A percentile compares a stretch with the other conserved stretches of the same genome.
Evolutionary conservation across 257 asterid genomes (phyloP).

Genomic region (Primulina eburnea): DNA sequence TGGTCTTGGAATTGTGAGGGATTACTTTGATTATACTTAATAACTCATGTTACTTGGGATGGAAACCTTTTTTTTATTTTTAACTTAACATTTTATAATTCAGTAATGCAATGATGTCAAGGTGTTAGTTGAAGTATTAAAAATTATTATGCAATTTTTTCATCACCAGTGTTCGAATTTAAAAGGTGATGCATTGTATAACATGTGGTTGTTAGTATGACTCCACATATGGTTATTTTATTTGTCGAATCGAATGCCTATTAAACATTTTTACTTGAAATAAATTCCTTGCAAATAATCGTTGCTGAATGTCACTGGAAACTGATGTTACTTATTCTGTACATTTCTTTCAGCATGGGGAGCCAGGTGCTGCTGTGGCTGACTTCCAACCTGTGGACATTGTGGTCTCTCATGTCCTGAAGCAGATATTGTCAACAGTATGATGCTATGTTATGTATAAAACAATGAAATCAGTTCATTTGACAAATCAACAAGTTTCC

Average conservation of each 20-base stretch:
- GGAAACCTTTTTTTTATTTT: not conserved
- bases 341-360: conserved; percentile 77
- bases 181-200: not conserved
- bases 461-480: conserved; percentile 15
- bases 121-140: conserved; percentile 15
- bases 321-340: conserved; percentile 25
- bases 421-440: conserved; percentile 82
- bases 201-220: conserved; percentile 16
- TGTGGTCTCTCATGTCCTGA: conserved; percentile 85
- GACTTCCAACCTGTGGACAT: conserved; percentile 85
- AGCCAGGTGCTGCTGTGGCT: conserved; percentile 98
- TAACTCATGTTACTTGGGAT: conserved; percentile 19
- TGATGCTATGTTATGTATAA: conserved; percentile 14
- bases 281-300: conserved; percentile 16
- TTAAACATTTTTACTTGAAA: conserved; percentile 12
- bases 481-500: conserved; percentile 2
- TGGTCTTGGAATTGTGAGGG: conserved; percentile 98
- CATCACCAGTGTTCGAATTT: conserved; percentile 4
- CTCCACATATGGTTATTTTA: conserved; percentile 9
- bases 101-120: conserved; percentile 3
- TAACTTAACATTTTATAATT: conserved; percentile 15
- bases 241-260: conserved; percentile 13
- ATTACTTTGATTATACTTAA: conserved; percentile 16
- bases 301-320: conserved; percentile 24
- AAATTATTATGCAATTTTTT: conserved; percentile 13